Base-by-base conservation (phyloP, 371 early-diverging fungal genomes). In the Apophysomyces variabilis region DNA sequence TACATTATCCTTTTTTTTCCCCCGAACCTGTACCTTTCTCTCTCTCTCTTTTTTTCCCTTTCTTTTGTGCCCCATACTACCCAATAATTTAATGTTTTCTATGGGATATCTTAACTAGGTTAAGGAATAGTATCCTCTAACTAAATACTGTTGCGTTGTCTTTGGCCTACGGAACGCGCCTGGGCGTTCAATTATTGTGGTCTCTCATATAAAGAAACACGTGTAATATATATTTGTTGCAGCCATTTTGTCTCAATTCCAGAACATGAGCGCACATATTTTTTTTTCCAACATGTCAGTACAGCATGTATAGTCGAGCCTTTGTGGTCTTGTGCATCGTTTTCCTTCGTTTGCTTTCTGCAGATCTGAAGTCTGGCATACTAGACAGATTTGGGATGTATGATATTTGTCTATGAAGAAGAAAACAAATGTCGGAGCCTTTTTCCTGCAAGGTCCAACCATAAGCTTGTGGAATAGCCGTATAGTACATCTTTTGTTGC, bases 151-250 rank as follows among this genome's bases (percentile, higher is more conserved):
- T 26, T 26, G 32, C 32, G 0, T 26, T 26, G 32, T 3, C 32
- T 26, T 26, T 45, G 16, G 26, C 32, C 32, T 26, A 26, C 32
- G 32, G 3, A 26, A 26, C 0, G 32, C 32, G 32, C 3, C 32
- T 18, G 46, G 46, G 46, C 46, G n/a, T 13, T 45, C 16, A 13
- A 45, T 45, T 45, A 6, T 45, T 45, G 16, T 43, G 43, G 43
- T 45, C 46, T 45, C 13, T 45, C 46, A 45, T 45, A 12, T 13
- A 45, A 7, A 45, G 46, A 45, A 45, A 45, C 13, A 45, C 46
- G 46, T 45, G 46, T 18, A 45, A 45, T 45, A 45, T 45, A 45
- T 26, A 26, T 45, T 45, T 13, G 46, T 45, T 14, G 46, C 46
- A 13, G 46, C 13, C 46, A 45, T 45, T 45, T 45, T 45, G 46